Conservation (phyloP, 495 filamentous ascomycete genomes). For the Aspergillus steynii region DNA sequence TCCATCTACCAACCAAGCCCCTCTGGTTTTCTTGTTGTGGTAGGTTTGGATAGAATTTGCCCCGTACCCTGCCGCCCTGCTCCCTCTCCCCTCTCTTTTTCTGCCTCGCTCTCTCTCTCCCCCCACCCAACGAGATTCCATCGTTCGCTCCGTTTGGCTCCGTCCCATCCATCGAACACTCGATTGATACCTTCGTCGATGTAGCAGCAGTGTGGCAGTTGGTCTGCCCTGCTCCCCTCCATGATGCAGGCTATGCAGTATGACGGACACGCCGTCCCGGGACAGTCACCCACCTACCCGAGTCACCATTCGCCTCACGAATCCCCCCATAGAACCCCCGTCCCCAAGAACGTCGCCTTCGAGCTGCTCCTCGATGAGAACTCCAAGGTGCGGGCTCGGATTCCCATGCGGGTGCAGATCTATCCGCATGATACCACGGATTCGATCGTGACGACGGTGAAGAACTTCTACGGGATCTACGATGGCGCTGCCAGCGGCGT, state of each 20-base stretch:
- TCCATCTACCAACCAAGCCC: conserved; percentile 34
- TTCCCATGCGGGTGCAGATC: conserved; percentile 90
- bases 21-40: conserved; percentile 37
- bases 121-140: conserved; percentile 24
- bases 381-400: conserved; percentile 70
- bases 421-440: conserved; percentile 92
- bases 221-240: conserved; percentile 25
- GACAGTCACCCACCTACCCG: conserved; percentile 32
- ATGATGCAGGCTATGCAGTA: conserved; percentile 44
- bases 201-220: conserved; percentile 37
- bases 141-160: conserved; percentile 23
- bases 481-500: conserved; percentile 72
- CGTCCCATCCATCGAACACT: conserved; percentile 33
- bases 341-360: conserved; percentile 82
- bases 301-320: conserved; percentile 36
- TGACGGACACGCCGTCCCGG: conserved; percentile 44
- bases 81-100: conserved; percentile 21
- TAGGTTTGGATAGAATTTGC: conserved; percentile 45
- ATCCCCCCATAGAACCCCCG: conserved; percentile 51
- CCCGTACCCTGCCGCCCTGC: conserved; percentile 21
- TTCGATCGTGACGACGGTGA: conserved; percentile 93
- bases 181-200: conserved; percentile 43
- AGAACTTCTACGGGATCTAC: conserved; percentile 96
- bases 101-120: conserved; percentile 27
- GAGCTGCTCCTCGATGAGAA: conserved; percentile 75